These are phyloP conservation scores for Pugionium dolabratum DNA, from an alignment of 345 rosid genomes.

Conservation along the genomic window DNA sequence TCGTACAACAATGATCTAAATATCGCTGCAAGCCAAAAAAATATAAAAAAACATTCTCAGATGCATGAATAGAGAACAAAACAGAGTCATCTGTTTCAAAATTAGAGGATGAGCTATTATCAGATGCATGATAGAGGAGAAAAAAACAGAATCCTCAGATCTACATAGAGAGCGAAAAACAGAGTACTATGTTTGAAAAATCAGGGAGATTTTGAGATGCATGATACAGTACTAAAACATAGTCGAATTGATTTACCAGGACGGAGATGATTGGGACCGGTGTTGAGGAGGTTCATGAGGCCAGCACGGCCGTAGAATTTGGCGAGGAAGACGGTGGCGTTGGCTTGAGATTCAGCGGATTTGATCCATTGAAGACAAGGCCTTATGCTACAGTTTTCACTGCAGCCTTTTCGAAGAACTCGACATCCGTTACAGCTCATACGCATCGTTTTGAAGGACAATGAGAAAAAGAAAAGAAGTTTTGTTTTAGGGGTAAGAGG, in stretches of 20 bases:
- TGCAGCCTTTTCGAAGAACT: constrained; percentile 93
- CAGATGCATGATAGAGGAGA: constrained; percentile 16
- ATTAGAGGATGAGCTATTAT: background rate
- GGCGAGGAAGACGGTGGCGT: constrained; percentile 97
- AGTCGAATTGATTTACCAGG: constrained; percentile 56
- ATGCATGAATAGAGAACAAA: constrained; percentile 10
- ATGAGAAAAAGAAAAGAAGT: background rate
- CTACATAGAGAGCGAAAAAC: background rate
- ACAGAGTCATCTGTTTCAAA: background rate
- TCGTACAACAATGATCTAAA: constrained; percentile 93
- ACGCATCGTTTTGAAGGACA: constrained; percentile 48
- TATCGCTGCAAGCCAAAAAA: constrained; percentile 51
- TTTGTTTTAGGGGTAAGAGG: background rate
- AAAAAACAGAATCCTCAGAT: no score
- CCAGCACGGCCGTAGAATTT: constrained; percentile 98
- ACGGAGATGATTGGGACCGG: constrained; percentile 92
- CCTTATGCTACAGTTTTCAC: constrained; percentile 83
- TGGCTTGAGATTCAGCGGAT: constrained; percentile 80
- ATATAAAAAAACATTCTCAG: background rate
- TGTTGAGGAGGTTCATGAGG: constrained; percentile 92
- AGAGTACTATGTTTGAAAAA: background rate
- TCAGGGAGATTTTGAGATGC: background rate
- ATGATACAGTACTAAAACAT: constrained; percentile 1
- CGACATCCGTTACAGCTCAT: constrained; percentile 99
- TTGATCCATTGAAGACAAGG: constrained; percentile 99